A percentile compares a stretch with the other conserved stretches of the same genome.
Conservation (phyloP, 305 asterid genomes). For the Plantago rigida region DNA sequence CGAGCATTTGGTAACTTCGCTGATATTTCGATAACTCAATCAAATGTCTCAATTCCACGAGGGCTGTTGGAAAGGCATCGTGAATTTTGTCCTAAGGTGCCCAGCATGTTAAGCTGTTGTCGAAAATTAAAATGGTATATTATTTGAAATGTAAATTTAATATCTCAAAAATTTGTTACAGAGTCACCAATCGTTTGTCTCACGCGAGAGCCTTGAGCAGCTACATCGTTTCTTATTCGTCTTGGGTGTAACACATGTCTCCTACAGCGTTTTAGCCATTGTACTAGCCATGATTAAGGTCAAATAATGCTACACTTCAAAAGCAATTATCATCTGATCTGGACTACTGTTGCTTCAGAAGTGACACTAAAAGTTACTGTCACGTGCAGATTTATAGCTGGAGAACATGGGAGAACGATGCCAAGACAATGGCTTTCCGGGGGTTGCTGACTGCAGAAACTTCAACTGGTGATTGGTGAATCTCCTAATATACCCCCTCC, state of each 20-base stretch:
- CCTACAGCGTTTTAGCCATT: constrained; percentile 63
- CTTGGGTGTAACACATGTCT: constrained; percentile 68
- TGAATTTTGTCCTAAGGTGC: constrained; percentile 58
- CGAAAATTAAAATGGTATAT: too few relatives aligned
- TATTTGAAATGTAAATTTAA: constrained; percentile 12
- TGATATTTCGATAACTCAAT: constrained; percentile 28
- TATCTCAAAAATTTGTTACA: constrained; percentile 25
- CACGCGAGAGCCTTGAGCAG: constrained; percentile 86
- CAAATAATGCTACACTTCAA: background rate
- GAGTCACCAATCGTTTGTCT: constrained; percentile 76
- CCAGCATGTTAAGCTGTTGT: background rate
- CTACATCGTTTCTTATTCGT: constrained; percentile 83
- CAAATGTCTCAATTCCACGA: constrained; percentile 42
- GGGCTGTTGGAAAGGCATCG: constrained; percentile 30
- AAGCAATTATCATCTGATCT: constrained; percentile 9
- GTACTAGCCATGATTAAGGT: constrained; percentile 87
- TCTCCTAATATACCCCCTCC: constrained; percentile 5
- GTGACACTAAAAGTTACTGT: constrained; percentile 7
- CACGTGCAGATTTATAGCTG: constrained; percentile 68
- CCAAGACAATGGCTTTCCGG: constrained; percentile 66
- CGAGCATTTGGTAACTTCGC: constrained; percentile 22
- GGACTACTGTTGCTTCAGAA: constrained; percentile 5
- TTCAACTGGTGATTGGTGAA: constrained; percentile 30
- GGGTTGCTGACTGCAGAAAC: constrained; percentile 41
- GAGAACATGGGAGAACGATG: constrained; percentile 81